These are phyloP conservation scores for Penicillium freii DNA, from an alignment of 2,329 filamentous ascomycete species.

Conservation along the genomic window DNA sequence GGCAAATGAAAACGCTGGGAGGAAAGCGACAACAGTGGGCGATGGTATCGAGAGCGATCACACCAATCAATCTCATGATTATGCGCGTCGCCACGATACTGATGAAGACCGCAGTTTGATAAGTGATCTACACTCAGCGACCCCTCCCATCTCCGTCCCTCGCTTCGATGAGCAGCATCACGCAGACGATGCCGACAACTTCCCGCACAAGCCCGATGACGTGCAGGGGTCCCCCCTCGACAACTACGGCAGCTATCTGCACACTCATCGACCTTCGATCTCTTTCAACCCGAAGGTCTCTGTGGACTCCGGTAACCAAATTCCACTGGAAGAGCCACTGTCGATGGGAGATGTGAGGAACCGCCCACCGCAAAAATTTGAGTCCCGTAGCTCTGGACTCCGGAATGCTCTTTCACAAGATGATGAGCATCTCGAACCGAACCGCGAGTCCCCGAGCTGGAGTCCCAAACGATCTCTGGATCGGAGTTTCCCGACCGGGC, in stretches of 20 bases:
- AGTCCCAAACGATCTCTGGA: slow-evolving; percentile 23
- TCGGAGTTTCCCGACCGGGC: slow-evolving; percentile 29
- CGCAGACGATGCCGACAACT: slow-evolving; percentile 29
- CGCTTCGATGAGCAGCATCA: slow-evolving; percentile 36
- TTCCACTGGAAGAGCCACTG: slow-evolving; percentile 41
- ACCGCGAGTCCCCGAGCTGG: slow-evolving; percentile 20
- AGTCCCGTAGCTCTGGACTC: slow-evolving; percentile 36
- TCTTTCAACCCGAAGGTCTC: slow-evolving; percentile 44
- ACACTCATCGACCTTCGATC: slow-evolving; percentile 42
- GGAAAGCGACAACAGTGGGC: slow-evolving; percentile 27
- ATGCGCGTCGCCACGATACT: slow-evolving; percentile 36
- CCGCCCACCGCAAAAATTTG: slow-evolving; percentile 28
- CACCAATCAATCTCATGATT: slow-evolving; percentile 37
- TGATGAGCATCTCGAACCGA: slow-evolving; percentile 22
- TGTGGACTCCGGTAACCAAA: slow-evolving; percentile 40
- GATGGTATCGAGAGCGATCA: slow-evolving; percentile 40
- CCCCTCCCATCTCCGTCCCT: slow-evolving; percentile 48
- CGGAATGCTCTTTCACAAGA: slow-evolving; percentile 39
- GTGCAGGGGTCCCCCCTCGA: slow-evolving; percentile 41
- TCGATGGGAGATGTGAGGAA: slow-evolving; percentile 30
- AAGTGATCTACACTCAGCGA: slow-evolving; percentile 42
- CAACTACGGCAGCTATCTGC: slow-evolving; percentile 44
- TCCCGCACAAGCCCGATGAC: slow-evolving; percentile 40
- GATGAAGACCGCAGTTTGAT: slow-evolving; percentile 42
- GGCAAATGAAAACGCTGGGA: slow-evolving; percentile 25